Conservation (phyloP, 2,329 filamentous ascomycete genomes). For the Botrytis cinerea region DNA sequence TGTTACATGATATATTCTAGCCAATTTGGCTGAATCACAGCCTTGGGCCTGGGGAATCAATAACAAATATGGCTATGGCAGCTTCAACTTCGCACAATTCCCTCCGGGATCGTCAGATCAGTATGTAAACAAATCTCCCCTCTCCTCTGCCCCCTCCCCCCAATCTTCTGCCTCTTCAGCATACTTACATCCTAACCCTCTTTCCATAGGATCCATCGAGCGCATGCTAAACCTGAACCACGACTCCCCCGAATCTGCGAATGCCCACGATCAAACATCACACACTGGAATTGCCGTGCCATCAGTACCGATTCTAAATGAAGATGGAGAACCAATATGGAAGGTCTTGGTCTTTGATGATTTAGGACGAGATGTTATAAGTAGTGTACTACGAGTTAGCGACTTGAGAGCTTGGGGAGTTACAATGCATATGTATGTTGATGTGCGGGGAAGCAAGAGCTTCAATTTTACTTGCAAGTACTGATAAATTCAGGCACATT, state of each 20-base stretch:
- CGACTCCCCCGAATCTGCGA: conserved; percentile 53
- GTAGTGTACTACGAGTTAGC: conserved; percentile 90
- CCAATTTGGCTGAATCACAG: conserved; percentile 40
- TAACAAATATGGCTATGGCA: conserved; percentile 49
- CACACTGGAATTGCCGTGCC: conserved; percentile 65
- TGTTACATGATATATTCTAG: conserved; percentile 36
- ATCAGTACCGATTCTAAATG: conserved; percentile 77
- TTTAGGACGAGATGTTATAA: conserved; percentile 89
- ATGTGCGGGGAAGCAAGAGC: conserved; percentile 5
- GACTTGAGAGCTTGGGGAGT: conserved; percentile 93
- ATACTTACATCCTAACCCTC: conserved; percentile 26
- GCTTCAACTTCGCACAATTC: conserved; percentile 51
- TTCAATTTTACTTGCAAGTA: conserved; percentile 17
- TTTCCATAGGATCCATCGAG: conserved; percentile 75
- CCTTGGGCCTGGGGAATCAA: conserved; percentile 33
- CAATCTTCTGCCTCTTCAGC: conserved; percentile 27
- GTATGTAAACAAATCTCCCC: conserved; percentile 47
- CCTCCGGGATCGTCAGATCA: conserved; percentile 72
- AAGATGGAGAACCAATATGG: conserved; percentile 93
- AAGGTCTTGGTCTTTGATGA: conserved; percentile 97
- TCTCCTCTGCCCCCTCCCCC: too few species aligned
- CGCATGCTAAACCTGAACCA: conserved; percentile 96
- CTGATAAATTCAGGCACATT: conserved; percentile 65
- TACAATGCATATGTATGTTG: conserved; percentile 83
- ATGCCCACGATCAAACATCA: conserved; percentile 60